These are phyloP conservation scores for Debaryomycetaceae sp. DNA, from an alignment of 1,139 yeast species.

Conservation along the genomic window DNA sequence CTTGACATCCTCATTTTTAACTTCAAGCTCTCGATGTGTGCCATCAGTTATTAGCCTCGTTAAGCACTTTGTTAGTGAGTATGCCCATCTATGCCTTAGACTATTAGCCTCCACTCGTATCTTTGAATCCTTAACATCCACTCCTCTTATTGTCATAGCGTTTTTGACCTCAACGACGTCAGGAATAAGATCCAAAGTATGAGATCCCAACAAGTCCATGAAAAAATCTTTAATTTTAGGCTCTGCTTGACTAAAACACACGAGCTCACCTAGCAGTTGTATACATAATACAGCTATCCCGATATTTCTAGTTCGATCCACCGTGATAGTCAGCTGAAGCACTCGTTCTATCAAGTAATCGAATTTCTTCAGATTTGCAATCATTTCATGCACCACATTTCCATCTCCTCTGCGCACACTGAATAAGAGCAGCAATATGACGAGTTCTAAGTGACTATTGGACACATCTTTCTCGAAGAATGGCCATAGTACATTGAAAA, in stretches of 20 bases:
- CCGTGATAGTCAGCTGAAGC: slow-evolving; percentile 10
- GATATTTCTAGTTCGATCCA: slow-evolving; percentile 4
- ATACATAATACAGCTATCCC: neutral
- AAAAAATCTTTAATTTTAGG: neutral
- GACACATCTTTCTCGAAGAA: slow-evolving; percentile 35
- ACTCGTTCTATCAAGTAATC: slow-evolving; percentile 18
- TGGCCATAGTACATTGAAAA: slow-evolving; percentile 35
- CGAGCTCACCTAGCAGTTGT: neutral
- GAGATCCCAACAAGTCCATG: neutral
- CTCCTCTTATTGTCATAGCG: neutral
- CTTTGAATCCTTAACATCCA: neutral
- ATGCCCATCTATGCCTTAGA: neutral
- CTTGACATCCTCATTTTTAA: neutral
- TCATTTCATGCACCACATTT: slow-evolving; percentile 3
- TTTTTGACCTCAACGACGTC: neutral
- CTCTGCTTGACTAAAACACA: neutral
- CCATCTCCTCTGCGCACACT: slow-evolving; percentile 5
- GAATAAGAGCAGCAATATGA: slow-evolving; percentile 17
- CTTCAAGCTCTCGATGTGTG: neutral
- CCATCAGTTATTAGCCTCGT: neutral
- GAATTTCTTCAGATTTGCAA: slow-evolving; percentile 13
- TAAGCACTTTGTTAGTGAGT: neutral
- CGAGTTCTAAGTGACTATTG: slow-evolving; percentile 34
- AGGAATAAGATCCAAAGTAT: neutral
- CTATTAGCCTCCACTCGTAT: neutral